Evolutionary conservation across 257 asterid species (phyloP), one percentile per base, ranked within the genome.

Genomic region (Nicotiana tomentosiformis): DNA sequence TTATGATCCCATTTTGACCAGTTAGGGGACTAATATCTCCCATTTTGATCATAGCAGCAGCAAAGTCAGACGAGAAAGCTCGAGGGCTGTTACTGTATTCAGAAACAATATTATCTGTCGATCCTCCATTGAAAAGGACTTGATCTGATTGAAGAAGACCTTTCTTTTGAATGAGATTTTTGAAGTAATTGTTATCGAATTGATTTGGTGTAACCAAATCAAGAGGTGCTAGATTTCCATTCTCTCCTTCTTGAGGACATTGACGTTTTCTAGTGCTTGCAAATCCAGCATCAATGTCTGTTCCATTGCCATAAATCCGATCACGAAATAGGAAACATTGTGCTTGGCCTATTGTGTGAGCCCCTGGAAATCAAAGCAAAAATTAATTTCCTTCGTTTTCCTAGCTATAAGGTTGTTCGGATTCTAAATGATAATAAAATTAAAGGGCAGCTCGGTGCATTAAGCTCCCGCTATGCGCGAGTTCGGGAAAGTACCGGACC

Each of bases 71-170:
- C 3, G 83, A 80, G 56, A 90, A 88, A 12, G 53, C 7, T n/a
- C 66, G 32, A 9, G 85, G 84, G 16, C 69, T 84, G 0, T 37
- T 68, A 18, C 84, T 43, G 4, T 39, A 70, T 70, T 70, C 58
- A 20, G 78, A 5, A 70, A 20, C 78, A 43, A 43, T 70, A 7
- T 0, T 12, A 14, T 70, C 12, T 2, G 60, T 43, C 0, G 78
- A 72, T 20, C 78, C 78, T n/a, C 33, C 57, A 20, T 3, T 70
- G 17, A n/a, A 70, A 70, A 70, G 58, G 39, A n/a, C 33, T 43
- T 70, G 93, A 30, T 90, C 90, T 15, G 91, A 88, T 46, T 84
- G 88, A 56, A 90, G 88, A 26, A 90, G 86, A 5, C 90, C 93
- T 83, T 56, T 90, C 39, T 83, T 43, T 20, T 70, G 85, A 2